Evolutionary conservation across 805 yeast species (phyloP).

Genomic region (Candida hispaniensis): DNA sequence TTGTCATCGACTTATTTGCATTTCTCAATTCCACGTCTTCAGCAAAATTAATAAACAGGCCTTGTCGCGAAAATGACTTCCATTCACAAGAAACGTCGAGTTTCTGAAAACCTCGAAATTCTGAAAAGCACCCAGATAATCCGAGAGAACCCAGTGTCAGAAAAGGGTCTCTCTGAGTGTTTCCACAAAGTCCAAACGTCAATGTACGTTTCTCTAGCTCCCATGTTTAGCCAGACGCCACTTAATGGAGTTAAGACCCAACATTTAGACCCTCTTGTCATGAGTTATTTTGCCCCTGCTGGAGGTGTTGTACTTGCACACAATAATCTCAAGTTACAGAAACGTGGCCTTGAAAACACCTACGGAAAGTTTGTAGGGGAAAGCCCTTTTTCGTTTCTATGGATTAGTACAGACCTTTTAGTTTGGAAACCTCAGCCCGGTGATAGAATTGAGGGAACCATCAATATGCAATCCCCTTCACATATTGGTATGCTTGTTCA

Average conservation of each 20-base stretch:
- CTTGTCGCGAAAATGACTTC: too few relatives aligned
- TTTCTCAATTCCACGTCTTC: too few relatives aligned
- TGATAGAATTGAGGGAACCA: conserved; percentile 74
- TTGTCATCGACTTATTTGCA: too few relatives aligned
- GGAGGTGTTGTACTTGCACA: conserved; percentile 82
- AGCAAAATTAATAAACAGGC: too few relatives aligned
- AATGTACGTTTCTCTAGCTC: conserved; percentile 81
- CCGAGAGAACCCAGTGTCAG: conserved; percentile 22
- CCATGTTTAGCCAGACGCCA: conserved; percentile 59
- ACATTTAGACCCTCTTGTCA: conserved; percentile 80
- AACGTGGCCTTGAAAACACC: conserved; percentile 26
- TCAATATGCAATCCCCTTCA: conserved; percentile 87
- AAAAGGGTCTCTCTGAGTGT: conserved; percentile 42
- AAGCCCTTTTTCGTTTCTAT: conserved; percentile 77
- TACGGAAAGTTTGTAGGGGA: conserved; percentile 64
- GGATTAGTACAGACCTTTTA: conserved; percentile 74
- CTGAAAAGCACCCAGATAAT: conserved; percentile 10
- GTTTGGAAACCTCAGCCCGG: conserved; percentile 90
- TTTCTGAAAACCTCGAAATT: too few relatives aligned
- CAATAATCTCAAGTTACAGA: conserved; percentile 45
- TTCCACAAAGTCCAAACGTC: conserved; percentile 51
- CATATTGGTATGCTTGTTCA: conserved; percentile 86
- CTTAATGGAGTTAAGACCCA: conserved; percentile 72
- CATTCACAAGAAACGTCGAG: too few relatives aligned
- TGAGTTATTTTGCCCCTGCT: conserved; percentile 64